Percentiles rank a stretch among this genome's conserved stretches.
phyloP scores from a whole-genome alignment of 805 yeast genomes.

The Candida taoyuanica region DNA sequence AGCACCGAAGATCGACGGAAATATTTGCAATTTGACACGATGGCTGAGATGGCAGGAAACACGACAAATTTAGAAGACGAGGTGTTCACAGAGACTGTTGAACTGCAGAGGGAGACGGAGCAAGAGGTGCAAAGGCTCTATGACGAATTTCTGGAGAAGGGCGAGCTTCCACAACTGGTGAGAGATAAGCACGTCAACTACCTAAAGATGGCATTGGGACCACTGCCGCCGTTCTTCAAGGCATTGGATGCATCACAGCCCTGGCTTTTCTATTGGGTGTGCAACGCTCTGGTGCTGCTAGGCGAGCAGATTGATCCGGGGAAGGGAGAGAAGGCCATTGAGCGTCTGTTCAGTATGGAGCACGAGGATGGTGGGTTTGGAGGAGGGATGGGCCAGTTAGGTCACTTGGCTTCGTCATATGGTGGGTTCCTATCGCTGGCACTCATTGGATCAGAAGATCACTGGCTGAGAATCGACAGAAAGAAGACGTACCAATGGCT shows the following conservation, averaged over 20 bases:
- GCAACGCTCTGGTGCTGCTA: slow-evolving; percentile 47
- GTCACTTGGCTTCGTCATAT: slow-evolving; percentile 82
- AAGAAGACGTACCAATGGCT: slow-evolving; percentile 58
- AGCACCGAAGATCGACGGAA: slow-evolving; percentile 2
- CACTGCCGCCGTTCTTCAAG: slow-evolving; percentile 22
- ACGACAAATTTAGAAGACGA: slow-evolving; percentile 23
- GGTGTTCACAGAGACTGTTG: slow-evolving; percentile 34
- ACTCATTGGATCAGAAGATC: slow-evolving; percentile 39
- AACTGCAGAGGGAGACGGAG: slow-evolving; percentile 32
- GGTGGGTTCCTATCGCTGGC: slow-evolving; percentile 68
- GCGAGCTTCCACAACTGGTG: slow-evolving; percentile 14
- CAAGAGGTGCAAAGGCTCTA: slow-evolving; percentile 29
- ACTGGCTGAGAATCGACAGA: slow-evolving; percentile 43
- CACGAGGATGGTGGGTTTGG: slow-evolving; percentile 63
- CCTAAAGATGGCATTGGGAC: slow-evolving; percentile 18
- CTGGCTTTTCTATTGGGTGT: slow-evolving; percentile 86
- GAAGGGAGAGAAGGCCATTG: slow-evolving; percentile 27
- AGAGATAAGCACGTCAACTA: slow-evolving; percentile 19
- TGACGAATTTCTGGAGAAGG: slow-evolving; percentile 22
- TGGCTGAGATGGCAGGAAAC: slow-evolving; percentile 15
- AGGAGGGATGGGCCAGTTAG: slow-evolving; percentile 78
- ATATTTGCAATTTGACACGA: slow-evolving; percentile 11
- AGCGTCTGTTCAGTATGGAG: slow-evolving; percentile 29
- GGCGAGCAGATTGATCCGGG: slow-evolving; percentile 28
- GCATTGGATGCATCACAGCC: slow-evolving; percentile 85